phyloP scores from a whole-genome alignment of 805 yeast genomes.

The Lipomyces yamadae region DNA sequence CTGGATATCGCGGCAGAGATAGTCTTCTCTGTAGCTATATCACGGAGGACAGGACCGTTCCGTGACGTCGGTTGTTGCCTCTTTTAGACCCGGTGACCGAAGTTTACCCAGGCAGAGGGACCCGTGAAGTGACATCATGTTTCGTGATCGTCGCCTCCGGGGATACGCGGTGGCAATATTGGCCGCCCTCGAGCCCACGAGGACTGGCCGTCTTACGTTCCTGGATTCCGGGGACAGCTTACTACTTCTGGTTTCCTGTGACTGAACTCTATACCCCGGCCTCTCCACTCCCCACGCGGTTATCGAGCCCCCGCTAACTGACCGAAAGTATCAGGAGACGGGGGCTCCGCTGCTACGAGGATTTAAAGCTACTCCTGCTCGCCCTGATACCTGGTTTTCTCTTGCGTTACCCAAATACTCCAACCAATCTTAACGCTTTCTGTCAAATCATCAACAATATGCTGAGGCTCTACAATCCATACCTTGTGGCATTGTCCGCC shows the following conservation, averaged over 20 bases:
- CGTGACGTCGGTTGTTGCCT: no score
- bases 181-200: neutral
- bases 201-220: neutral
- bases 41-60: no score
- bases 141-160: neutral
- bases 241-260: neutral
- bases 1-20: no score
- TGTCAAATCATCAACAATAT: neutral
- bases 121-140: neutral
- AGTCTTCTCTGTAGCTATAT: no score
- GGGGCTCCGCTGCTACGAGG: neutral
- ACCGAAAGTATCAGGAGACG: neutral
- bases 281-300: neutral
- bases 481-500: conserved; percentile 59
- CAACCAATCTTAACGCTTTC: no score
- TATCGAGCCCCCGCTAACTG: neutral
- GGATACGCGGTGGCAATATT: no score
- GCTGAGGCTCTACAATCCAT: conserved; percentile 58
- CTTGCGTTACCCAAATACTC: neutral
- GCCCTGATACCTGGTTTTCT: neutral
- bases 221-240: neutral
- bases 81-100: no score
- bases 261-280: no score
- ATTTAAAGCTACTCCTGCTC: conserved; percentile 1
- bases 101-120: no score